A percentile compares a stretch with the other conserved stretches of the same genome.
phyloP scores from a whole-genome alignment of 2,329 filamentous ascomycete genomes.

The Hysterium pulicare region DNA sequence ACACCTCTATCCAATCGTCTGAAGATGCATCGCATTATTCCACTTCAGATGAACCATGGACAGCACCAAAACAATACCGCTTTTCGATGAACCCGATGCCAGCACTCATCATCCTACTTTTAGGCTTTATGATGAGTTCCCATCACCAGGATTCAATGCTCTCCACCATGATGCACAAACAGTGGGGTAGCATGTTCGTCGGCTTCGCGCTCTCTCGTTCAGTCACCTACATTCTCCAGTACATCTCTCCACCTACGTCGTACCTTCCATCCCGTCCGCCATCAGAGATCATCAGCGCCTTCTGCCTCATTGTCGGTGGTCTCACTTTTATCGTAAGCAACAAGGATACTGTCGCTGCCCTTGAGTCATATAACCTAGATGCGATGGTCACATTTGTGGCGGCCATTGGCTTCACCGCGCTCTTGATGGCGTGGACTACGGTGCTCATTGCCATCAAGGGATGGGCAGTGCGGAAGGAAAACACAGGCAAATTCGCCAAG shows the following conservation, averaged over 20 bases:
- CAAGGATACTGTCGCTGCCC: constrained; percentile 70
- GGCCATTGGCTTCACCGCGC: constrained; percentile 74
- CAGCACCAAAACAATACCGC: constrained; percentile 63
- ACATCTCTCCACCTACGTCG: constrained; percentile 75
- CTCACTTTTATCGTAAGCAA: constrained; percentile 90
- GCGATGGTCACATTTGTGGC: constrained; percentile 94
- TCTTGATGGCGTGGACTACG: constrained; percentile 83
- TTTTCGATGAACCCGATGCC: constrained; percentile 87
- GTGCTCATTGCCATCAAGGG: constrained; percentile 79
- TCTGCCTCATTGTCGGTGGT: constrained; percentile 83
- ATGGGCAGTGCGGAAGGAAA: constrained; percentile 60
- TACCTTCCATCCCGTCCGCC: constrained; percentile 80
- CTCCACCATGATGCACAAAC: constrained; percentile 87
- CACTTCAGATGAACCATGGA: constrained; percentile 50
- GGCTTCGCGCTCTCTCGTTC: constrained; percentile 76
- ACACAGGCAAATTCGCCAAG: constrained; percentile 21
- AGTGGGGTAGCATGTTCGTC: constrained; percentile 85
- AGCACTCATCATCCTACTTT: constrained; percentile 76
- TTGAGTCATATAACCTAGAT: constrained; percentile 73
- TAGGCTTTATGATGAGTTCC: constrained; percentile 93
- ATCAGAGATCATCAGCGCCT: constrained; percentile 81
- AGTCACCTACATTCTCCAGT: constrained; percentile 76
- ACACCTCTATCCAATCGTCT: constrained; percentile 45
- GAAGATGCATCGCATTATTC: constrained; percentile 23
- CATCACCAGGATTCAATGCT: constrained; percentile 82